These are phyloP conservation scores for Xerocomus nothofagi DNA, from an alignment of 1,284 basidiomycete species.

Conservation along the genomic window DNA sequence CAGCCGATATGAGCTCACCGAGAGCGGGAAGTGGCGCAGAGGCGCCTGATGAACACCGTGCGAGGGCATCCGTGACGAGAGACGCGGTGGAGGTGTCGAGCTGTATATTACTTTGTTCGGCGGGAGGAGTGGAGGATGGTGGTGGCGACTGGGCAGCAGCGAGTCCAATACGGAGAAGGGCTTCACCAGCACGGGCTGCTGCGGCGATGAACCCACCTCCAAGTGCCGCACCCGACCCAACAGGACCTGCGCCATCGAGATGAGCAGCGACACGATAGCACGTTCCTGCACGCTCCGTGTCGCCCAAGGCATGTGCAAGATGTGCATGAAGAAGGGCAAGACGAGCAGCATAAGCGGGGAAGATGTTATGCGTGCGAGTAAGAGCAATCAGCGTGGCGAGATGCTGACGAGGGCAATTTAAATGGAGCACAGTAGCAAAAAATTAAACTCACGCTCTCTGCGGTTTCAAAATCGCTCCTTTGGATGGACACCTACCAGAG, in stretches of 20 bases:
- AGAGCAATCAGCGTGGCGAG: slow-evolving; percentile 60
- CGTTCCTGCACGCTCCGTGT: slow-evolving; percentile 48
- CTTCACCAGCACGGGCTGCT: slow-evolving; percentile 59
- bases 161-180: slow-evolving; percentile 58
- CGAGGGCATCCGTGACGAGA: slow-evolving; percentile 28
- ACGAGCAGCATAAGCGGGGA: slow-evolving; percentile 54
- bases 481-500: slow-evolving; percentile 56
- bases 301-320: slow-evolving; percentile 60
- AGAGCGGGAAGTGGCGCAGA: slow-evolving; percentile 31
- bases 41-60: slow-evolving; percentile 26
- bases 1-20: slow-evolving; percentile 32
- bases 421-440: background rate
- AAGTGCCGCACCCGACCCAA: slow-evolving; percentile 12
- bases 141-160: slow-evolving; percentile 11
- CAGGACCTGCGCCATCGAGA: slow-evolving; percentile 36
- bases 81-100: slow-evolving; percentile 20
- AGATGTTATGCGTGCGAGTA: slow-evolving; percentile 56
- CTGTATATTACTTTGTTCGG: slow-evolving; percentile 7
- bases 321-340: slow-evolving; percentile 70
- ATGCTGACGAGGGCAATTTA: slow-evolving; percentile 36
- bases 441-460: slow-evolving; percentile 43
- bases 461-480: slow-evolving; percentile 65
- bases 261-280: slow-evolving; percentile 63
- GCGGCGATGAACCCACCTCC: slow-evolving; percentile 53
- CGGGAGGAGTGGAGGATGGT: background rate